These are phyloP conservation scores for Sanghuangporus weigelae DNA, from an alignment of 1,284 basidiomycete species.

Conservation along the genomic window DNA sequence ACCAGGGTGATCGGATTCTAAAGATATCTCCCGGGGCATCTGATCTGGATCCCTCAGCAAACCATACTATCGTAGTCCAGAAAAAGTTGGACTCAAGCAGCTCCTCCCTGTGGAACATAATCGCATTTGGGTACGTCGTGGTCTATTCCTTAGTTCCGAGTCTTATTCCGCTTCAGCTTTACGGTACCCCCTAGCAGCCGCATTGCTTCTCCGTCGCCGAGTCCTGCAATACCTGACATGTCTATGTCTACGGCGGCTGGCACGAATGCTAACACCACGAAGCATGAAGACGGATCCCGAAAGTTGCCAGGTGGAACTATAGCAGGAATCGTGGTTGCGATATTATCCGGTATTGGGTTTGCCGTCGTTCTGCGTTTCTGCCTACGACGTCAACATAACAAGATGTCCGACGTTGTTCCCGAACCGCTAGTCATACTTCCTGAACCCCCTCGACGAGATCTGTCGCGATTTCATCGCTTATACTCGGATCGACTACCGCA, in stretches of 20 bases:
- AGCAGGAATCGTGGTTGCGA: constrained; percentile 1
- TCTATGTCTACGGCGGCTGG: not conserved
- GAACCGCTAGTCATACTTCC: constrained; percentile 8
- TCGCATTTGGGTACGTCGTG: not conserved
- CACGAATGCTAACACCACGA: not conserved
- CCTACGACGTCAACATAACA: not conserved
- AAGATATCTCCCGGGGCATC: not conserved
- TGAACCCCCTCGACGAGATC: not conserved
- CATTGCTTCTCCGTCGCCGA: not conserved
- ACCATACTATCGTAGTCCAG: not conserved
- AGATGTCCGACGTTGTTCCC: not conserved
- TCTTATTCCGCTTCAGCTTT: not conserved
- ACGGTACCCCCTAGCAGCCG: not conserved
- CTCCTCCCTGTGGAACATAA: not conserved
- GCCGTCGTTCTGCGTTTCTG: not conserved
- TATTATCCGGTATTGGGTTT: not conserved
- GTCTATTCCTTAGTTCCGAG: not conserved
- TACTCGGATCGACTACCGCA: constrained; percentile 9
- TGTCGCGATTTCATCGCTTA: constrained; percentile 5
- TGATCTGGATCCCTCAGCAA: not conserved
- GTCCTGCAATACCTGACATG: not conserved
- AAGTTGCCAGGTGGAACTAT: not conserved
- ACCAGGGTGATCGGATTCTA: not conserved
- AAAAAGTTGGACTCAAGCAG: not conserved
- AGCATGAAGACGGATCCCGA: not conserved